These are phyloP conservation scores for Trifolium fragiferum DNA, from an alignment of 306 rosid genomes.

Conservation along the genomic window DNA sequence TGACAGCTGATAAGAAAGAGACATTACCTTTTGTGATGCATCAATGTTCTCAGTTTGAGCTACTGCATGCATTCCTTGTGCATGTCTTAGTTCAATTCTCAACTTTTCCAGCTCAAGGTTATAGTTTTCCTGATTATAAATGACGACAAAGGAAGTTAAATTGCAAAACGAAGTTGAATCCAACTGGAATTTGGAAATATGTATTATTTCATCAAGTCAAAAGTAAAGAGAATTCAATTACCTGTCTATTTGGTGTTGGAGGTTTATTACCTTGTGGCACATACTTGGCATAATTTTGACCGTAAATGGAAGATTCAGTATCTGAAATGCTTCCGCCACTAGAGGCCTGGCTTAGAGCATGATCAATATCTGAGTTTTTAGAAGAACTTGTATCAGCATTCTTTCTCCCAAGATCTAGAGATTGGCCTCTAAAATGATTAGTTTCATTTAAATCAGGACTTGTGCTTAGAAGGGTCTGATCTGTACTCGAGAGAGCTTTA, in stretches of 20 bases:
- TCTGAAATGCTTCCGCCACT: constrained; percentile 61
- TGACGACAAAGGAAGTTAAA: constrained; percentile 22
- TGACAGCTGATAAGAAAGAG: constrained; percentile 1
- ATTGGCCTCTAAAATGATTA: constrained; percentile 54
- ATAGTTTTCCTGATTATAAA: constrained; percentile 58
- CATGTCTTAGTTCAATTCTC: constrained; percentile 87
- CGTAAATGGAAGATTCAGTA: constrained; percentile 52
- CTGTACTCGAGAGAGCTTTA: constrained; percentile 75
- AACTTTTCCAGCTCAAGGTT: constrained; percentile 84
- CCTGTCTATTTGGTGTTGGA: constrained; percentile 66
- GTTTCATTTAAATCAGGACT: constrained; percentile 42
- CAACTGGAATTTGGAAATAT: background rate
- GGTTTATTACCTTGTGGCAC: constrained; percentile 30
- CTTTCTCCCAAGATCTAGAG: constrained; percentile 59
- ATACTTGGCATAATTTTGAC: constrained; percentile 54
- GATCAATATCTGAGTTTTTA: constrained; percentile 47
- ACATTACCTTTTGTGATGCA: constrained; percentile 73
- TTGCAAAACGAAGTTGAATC: constrained; percentile 14
- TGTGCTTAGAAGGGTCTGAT: constrained; percentile 55
- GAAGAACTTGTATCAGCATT: constrained; percentile 52
- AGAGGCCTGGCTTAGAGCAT: constrained; percentile 50
- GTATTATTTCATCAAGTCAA: background rate
- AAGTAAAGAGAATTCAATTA: constrained; percentile 28
- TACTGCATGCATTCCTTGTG: constrained; percentile 80
- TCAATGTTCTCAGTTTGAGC: constrained; percentile 76